A percentile compares a stretch with the other conserved stretches of the same genome.
Evolutionary conservation across 805 yeast species (phyloP).

Genomic region (Groenewaldozyma tartarivorans): DNA sequence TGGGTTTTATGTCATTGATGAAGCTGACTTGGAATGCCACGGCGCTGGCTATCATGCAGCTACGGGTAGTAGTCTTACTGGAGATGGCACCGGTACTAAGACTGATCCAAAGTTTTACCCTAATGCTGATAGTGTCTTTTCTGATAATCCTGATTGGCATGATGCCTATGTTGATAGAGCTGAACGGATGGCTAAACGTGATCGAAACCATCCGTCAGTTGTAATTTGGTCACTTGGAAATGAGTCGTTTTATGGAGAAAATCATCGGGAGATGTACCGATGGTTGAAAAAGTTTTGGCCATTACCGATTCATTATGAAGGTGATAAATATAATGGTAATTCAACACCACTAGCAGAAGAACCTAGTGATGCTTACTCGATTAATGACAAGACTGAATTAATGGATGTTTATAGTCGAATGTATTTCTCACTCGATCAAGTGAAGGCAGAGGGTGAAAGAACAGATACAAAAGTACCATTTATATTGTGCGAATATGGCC

Average conservation of each 20-base stretch:
- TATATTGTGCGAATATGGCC: constrained; percentile 30
- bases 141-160: constrained; percentile 28
- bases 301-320: constrained; percentile 30
- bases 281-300: constrained; percentile 23
- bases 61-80: neutral
- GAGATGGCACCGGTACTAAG: constrained; percentile 3
- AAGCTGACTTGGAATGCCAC: constrained; percentile 32
- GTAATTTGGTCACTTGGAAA: constrained; percentile 34
- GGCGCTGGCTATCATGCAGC: constrained; percentile 20
- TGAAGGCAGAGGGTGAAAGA: constrained; percentile 18
- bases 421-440: constrained; percentile 24
- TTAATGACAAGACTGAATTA: too few species aligned
- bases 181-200: constrained; percentile 25
- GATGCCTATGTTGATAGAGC: constrained; percentile 30
- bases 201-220: constrained; percentile 28
- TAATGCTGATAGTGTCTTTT: constrained; percentile 21
- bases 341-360: too few species aligned
- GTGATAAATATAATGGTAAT: constrained; percentile 22
- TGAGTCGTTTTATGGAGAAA: constrained; percentile 29
- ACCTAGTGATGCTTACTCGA: too few species aligned
- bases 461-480: constrained; percentile 22
- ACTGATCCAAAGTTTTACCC: constrained; percentile 10
- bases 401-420: constrained; percentile 27
- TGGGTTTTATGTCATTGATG: constrained; percentile 31
- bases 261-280: constrained; percentile 26